Evolutionary conservation across 371 early-diverging fungal genomes (phyloP), one percentile per base, ranked within the genome.

Genomic region (Mucor velutinosus): DNA sequence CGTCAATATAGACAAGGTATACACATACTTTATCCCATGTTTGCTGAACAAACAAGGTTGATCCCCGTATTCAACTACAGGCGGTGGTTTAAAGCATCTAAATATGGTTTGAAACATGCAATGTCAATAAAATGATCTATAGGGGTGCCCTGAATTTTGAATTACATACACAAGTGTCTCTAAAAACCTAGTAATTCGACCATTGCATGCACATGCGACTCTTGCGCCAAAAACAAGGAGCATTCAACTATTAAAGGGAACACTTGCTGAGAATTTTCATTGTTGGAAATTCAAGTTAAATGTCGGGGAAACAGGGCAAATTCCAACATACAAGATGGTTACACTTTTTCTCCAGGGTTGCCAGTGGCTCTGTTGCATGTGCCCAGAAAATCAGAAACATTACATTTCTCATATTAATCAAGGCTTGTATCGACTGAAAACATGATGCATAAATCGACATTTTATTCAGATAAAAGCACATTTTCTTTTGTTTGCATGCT

Each of bases 391-490:
- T 45, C 45, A 45, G 45, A 45, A 45, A 45, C 45, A 45, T 45
- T 45, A 45, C 19, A 19, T 45, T 45, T 14, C 12, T 37, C 37
- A 37, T 14, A 37, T 4, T 1, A 7, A 37, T 37, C 37, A 37
- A 37, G 37, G 37, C 12, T 37, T 14, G 37, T 4, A 37, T 37
- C 14, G 14, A 37, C 14, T 14, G 37, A 14, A 37, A 14, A 14
- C 37, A 37, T 37, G 37, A 14, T 14, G 8, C 11, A 37, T 4
- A 14, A 8, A 37, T 37, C 4, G 37, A 37, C 11, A 37, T 37
- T 37, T 37, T 4, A 14, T 1, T 37, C 37, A 37, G 0, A 19
- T 6, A 7, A 7, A 19, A 67, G 97, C 87, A 39, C 84, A 17
- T 45, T 43, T 7, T 19, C 19, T 45, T n/a, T 19, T 19, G 45